Base-by-base conservation (phyloP, 2,329 filamentous ascomycete species). In the Hyphodiscus sp. region DNA sequence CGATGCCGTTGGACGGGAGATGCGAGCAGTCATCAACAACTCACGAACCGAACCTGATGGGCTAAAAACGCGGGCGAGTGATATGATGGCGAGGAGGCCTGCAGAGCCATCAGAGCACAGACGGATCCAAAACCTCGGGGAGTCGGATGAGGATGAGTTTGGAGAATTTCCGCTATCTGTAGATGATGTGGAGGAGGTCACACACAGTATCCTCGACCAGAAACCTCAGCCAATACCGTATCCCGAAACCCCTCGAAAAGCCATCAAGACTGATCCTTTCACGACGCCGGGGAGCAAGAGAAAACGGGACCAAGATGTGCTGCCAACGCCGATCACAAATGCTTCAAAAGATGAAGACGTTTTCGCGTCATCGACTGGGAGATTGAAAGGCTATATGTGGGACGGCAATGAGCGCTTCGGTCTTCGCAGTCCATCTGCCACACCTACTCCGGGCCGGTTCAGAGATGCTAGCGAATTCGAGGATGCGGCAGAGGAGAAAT, bases 1-100 rank as follows among this genome's bases (percentile, higher is more conserved):
- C 15, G 74, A 81, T 44, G 80, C 80, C 0, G 67, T 70, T 43
- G 55, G 61, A 18, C 70, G 79, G 50, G 76, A 80, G 63, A 60
- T 53, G 48, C 64, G 64, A 13, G 72, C 73, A 10, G 67, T 79
- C 19, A 53, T 76, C 50, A 71, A 64, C 52, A 77, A 76, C 58
- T 70, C 73, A 38, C 68, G 71, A 52, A 74, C 68, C n/a, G 77
- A 79, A 47, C 47, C 43, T 23, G 55, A 62, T n/a, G 13, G 15
- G n/a, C 45, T 49, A 10, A 48, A 48, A 30, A 58, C 18, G 33
- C 51, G 54, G 16, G 45, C 51, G 20, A 49, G 54, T 52, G 49
- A 57, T 38, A 50, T 53, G 20, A 59, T 52, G 38, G 57, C 58
- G 30, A 58, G 53, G 42, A 55, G 49, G n/a, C 58, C 57, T 20